phyloP scores from a whole-genome alignment of 164 flowering plant species.

The Piper betle region DNA sequence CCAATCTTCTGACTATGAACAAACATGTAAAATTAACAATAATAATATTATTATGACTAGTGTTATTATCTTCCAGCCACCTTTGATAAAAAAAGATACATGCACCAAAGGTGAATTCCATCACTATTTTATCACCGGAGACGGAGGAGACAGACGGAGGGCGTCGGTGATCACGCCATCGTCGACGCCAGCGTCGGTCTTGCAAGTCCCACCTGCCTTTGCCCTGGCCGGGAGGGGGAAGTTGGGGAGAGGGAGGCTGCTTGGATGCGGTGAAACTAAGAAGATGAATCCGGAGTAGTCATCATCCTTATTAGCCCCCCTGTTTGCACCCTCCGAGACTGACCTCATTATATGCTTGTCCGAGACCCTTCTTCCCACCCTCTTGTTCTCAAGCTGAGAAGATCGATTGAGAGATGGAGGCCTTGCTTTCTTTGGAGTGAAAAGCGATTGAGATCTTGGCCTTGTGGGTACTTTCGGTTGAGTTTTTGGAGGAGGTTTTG shows the following conservation, averaged over 20 bases:
- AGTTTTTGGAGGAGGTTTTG: background rate
- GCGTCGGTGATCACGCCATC: slow-evolving; percentile 24
- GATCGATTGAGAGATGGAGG: background rate
- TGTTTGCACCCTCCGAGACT: background rate
- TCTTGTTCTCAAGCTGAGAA: background rate
- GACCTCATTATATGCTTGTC: background rate
- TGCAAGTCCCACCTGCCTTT: slow-evolving; percentile 34
- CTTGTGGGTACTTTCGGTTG: background rate
- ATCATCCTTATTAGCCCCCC: slow-evolving; percentile 2
- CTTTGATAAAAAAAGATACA: background rate
- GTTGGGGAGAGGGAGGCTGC: slow-evolving; percentile 78
- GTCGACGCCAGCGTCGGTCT: slow-evolving; percentile 32
- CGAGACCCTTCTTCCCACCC: background rate
- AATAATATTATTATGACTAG: too few species aligned
- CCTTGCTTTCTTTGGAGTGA: slow-evolving; percentile 1
- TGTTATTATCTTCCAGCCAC: background rate
- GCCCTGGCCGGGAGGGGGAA: slow-evolving; percentile 35
- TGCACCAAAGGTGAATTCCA: background rate
- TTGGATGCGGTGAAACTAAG: slow-evolving; percentile 53
- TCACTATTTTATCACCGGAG: slow-evolving; percentile 10
- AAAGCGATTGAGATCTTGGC: too few species aligned
- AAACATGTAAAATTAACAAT: too few species aligned
- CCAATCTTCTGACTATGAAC: too few species aligned
- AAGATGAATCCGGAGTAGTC: slow-evolving; percentile 22
- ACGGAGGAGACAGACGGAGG: slow-evolving; percentile 25